A percentile compares a stretch with the other conserved stretches of the same genome.
Evolutionary conservation across 768 basidiomycete genomes (phyloP).

Genomic region (Flagelloscypha sp.): DNA sequence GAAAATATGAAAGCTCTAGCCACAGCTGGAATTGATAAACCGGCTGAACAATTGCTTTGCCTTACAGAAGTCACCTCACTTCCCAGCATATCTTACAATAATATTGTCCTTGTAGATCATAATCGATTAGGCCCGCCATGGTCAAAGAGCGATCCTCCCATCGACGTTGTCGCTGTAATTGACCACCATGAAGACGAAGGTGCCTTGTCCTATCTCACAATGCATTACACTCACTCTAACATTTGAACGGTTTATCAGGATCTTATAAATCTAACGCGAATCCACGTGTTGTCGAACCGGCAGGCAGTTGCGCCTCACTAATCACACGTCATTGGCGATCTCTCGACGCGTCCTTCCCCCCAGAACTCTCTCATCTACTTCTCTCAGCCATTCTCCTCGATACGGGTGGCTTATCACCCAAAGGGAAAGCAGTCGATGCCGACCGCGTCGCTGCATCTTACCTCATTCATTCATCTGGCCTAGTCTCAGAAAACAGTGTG

Average conservation of each 20-base stretch:
- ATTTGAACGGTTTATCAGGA: too few species aligned
- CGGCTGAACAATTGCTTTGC: constrained; percentile 52
- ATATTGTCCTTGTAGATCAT: constrained; percentile 86
- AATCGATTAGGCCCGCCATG: constrained; percentile 55
- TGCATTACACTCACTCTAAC: too few species aligned
- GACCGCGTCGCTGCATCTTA: constrained; percentile 60
- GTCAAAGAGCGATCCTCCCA: constrained; percentile 26
- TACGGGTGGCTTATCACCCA: constrained; percentile 68
- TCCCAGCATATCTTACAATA: constrained; percentile 41
- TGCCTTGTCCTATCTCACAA: too few species aligned
- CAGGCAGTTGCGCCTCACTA: constrained; percentile 73
- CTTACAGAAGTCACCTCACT: constrained; percentile 53
- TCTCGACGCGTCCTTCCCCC: constrained; percentile 32
- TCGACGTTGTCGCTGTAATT: constrained; percentile 65
- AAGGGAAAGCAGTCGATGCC: constrained; percentile 62
- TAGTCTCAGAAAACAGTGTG: constrained; percentile 21
- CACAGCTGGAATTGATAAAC: constrained; percentile 44
- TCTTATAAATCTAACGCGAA: constrained; percentile 48
- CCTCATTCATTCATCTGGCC: constrained; percentile 53
- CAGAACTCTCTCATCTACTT: constrained; percentile 70
- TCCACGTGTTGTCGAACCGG: constrained; percentile 61
- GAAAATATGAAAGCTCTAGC: constrained; percentile 79
- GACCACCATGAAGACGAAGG: constrained; percentile 94
- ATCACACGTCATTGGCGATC: constrained; percentile 31
- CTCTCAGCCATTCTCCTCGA: constrained; percentile 80